Base-by-base conservation (phyloP, 177 flowering plant genomes). In the Vitis hybrid region DNA sequence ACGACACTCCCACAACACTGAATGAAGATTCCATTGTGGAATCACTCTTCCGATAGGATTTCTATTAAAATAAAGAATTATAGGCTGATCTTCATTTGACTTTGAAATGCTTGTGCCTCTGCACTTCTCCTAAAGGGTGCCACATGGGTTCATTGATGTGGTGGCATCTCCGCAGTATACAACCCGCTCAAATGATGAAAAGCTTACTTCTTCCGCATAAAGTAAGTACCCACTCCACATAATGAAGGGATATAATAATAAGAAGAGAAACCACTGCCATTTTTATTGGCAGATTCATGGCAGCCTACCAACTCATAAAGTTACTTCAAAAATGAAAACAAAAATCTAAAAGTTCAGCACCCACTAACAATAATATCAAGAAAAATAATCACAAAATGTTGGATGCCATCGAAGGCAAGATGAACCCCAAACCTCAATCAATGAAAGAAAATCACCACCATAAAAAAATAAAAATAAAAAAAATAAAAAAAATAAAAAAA, bases 41-140 rank as follows among this genome's bases (percentile, higher is more conserved):
- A 60, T 54, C 48, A 40, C 48, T 40, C 9, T 27, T 27, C 30
- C 30, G 2, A 40, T 40, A 40, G 7, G 48, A 40, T 40, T 27
- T 40, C 48, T 6, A 40, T 6, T 40, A 6, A 40, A 40, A 40
- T 40, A 40, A 40, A 40, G 7, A 40, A 40, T 6, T 27, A 40
- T 6, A 40, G 48, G 48, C 48, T 8, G 48, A 66, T 18, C 14
- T 1, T 27, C 60, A 60, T 60, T 72, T 60, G 75, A 66, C 70
- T 66, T 57, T 67, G 18, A 46, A 61, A 60, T 35, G 60, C 13
- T 54, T 24, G 15, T 13, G 50, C 30, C 24, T 46, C 55, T 60
- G 2, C 56, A 60, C 14, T 27, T 60, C 51, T 19, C 62, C 19
- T 14, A 61, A 27, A 21, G 65, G 58, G 48, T 48, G 58, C 50